A percentile compares a stretch with the other conserved stretches of the same genome.
Conservation (phyloP, 495 filamentous ascomycete species). For the Xanthoparmelia taractica region DNA sequence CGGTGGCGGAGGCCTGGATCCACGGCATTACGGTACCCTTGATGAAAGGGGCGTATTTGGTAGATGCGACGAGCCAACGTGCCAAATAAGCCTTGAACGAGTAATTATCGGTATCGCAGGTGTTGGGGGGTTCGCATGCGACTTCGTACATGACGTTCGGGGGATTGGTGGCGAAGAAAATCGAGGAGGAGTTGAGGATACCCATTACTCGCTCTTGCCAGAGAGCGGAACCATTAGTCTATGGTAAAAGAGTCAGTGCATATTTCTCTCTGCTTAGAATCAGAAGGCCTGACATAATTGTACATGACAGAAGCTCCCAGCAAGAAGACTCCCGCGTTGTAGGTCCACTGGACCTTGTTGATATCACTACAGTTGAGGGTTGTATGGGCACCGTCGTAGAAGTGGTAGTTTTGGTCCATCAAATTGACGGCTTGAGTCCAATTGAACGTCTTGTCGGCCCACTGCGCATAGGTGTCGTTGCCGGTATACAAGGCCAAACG, state of each 20-base stretch:
- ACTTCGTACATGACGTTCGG: constrained; percentile 56
- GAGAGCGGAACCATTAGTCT: constrained; percentile 49
- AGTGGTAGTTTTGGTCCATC: constrained; percentile 50
- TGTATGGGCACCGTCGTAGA: constrained; percentile 59
- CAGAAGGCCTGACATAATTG: constrained; percentile 46
- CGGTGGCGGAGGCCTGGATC: constrained; percentile 56
- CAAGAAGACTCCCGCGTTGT: constrained; percentile 57
- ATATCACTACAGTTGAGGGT: constrained; percentile 45
- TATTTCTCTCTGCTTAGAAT: background rate
- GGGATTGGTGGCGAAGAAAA: constrained; percentile 49
- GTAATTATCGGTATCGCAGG: constrained; percentile 67
- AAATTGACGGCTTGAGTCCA: constrained; percentile 60
- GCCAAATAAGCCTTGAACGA: constrained; percentile 83
- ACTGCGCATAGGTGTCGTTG: constrained; percentile 70
- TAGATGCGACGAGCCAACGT: constrained; percentile 68
- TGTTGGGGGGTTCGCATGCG: constrained; percentile 50
- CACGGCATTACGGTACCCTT: constrained; percentile 53
- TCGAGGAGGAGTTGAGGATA: constrained; percentile 50
- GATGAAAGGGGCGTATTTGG: constrained; percentile 64
- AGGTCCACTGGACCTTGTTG: constrained; percentile 53
- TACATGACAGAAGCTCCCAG: constrained; percentile 66
- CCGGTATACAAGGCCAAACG: constrained; percentile 67
- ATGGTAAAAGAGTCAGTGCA: constrained; percentile 6
- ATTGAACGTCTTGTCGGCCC: constrained; percentile 66
- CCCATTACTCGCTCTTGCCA: constrained; percentile 55